These are phyloP conservation scores for Pyrus betulifolia DNA, from an alignment of 306 rosid species.

Conservation along the genomic window DNA sequence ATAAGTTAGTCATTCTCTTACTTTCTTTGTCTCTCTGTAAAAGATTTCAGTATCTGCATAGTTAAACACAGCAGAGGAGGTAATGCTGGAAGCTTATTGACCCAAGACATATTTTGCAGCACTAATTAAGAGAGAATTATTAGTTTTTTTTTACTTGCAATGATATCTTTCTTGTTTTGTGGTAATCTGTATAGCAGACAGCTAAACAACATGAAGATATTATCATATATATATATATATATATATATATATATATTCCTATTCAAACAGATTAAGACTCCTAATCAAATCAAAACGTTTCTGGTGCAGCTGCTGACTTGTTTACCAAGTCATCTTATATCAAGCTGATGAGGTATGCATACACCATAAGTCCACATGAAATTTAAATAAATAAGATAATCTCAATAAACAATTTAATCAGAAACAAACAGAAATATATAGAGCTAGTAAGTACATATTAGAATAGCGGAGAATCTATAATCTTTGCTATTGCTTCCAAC, in stretches of 20 bases:
- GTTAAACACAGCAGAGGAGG: background rate
- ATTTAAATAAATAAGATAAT: background rate
- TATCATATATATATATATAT: background rate
- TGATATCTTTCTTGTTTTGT: background rate
- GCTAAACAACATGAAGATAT: background rate
- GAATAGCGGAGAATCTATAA: background rate
- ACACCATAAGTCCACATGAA: background rate
- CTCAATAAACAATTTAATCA: background rate
- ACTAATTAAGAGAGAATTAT: background rate
- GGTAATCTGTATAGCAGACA: background rate
- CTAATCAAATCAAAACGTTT: background rate
- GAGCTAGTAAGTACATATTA: background rate
- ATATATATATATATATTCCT: background rate
- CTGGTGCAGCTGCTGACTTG: constrained; percentile 4
- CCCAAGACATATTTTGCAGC: background rate
- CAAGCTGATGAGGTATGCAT: background rate
- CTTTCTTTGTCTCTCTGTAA: background rate
- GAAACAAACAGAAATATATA: background rate
- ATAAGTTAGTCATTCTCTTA: background rate
- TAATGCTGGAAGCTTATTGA: background rate
- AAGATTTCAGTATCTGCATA: background rate
- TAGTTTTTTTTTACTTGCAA: background rate
- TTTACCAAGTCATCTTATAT: background rate
- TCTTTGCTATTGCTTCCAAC: background rate
- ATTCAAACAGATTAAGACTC: too few relatives aligned